Conservation (phyloP, 768 basidiomycete species). For the Albatrellus ellisii region DNA sequence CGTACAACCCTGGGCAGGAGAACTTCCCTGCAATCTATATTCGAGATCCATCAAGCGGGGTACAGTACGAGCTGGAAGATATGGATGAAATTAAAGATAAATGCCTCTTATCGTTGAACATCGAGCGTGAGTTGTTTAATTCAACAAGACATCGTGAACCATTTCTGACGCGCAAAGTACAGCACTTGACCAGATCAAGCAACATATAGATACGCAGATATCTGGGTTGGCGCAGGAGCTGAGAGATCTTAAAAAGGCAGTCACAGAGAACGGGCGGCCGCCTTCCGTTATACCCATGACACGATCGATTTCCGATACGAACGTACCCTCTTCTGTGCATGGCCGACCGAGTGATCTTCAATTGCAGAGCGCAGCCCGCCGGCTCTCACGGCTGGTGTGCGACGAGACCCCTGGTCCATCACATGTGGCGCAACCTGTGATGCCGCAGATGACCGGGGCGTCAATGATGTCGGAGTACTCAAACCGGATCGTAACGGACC, state of each 20-base stretch:
- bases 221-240: conserved; percentile 74
- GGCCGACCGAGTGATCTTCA: conserved; percentile 63
- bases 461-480: conserved; percentile 65
- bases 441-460: conserved; percentile 63
- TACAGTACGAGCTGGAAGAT: conserved; percentile 94
- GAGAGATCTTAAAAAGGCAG: conserved; percentile 68
- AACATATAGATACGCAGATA: conserved; percentile 92
- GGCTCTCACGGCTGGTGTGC: conserved; percentile 60
- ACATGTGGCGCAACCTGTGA: conserved; percentile 29
- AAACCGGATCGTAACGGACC: conserved; percentile 59
- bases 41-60: conserved; percentile 81
- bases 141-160: background rate
- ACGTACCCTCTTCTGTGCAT: conserved; percentile 31
- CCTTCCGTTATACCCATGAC: conserved; percentile 32
- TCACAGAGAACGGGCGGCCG: conserved; percentile 41
- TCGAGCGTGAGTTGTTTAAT: conserved; percentile 71
- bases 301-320: conserved; percentile 45
- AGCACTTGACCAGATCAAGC: conserved; percentile 98
- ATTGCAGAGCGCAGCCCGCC: conserved; percentile 58
- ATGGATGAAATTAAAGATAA: conserved; percentile 85
- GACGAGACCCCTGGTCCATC: conserved; percentile 18
- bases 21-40: conserved; percentile 96
- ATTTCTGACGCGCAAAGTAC: conserved; percentile 3
- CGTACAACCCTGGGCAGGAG: conserved; percentile 84
- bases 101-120: conserved; percentile 81